phyloP scores from a whole-genome alignment of 805 yeast genomes.

The Teunomyces pallodes region DNA sequence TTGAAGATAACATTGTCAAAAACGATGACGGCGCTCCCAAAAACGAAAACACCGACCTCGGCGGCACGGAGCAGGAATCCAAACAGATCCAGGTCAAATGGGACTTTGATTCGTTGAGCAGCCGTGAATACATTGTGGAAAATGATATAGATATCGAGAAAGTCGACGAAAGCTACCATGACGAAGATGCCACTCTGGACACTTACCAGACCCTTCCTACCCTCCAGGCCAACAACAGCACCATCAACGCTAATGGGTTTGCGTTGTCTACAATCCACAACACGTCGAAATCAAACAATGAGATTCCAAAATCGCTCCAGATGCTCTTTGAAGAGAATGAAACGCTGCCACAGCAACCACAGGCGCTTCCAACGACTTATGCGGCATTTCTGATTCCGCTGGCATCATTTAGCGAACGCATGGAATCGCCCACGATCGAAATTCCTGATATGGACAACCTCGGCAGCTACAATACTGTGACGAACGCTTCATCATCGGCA shows the following conservation, averaged over 20 bases:
- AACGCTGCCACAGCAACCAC: not conserved
- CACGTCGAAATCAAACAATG: conserved; percentile 17
- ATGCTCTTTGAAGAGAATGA: conserved; percentile 61
- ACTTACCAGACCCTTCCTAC: conserved; percentile 30
- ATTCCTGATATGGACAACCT: conserved; percentile 63
- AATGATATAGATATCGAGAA: conserved; percentile 53
- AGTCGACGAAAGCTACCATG: conserved; percentile 26
- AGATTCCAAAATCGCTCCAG: conserved; percentile 70
- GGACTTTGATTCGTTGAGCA: conserved; percentile 85
- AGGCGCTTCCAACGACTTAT: not conserved
- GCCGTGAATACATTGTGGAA: conserved; percentile 69
- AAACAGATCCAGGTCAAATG: conserved; percentile 56
- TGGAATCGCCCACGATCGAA: conserved; percentile 61
- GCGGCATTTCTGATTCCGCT: conserved; percentile 10
- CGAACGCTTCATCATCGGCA: not conserved
- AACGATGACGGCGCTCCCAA: not conserved
- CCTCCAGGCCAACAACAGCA: conserved; percentile 8
- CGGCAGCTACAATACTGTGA: conserved; percentile 18
- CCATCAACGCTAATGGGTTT: conserved; percentile 13
- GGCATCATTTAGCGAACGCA: conserved; percentile 24
- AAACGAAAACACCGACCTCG: not conserved
- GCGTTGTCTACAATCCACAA: conserved; percentile 3
- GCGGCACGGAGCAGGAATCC: not conserved
- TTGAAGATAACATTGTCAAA: conserved; percentile 13
- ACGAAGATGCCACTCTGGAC: conserved; percentile 19